Evolutionary conservation across 257 asterid species (phyloP).

Genomic region (Petunia axillaris): DNA sequence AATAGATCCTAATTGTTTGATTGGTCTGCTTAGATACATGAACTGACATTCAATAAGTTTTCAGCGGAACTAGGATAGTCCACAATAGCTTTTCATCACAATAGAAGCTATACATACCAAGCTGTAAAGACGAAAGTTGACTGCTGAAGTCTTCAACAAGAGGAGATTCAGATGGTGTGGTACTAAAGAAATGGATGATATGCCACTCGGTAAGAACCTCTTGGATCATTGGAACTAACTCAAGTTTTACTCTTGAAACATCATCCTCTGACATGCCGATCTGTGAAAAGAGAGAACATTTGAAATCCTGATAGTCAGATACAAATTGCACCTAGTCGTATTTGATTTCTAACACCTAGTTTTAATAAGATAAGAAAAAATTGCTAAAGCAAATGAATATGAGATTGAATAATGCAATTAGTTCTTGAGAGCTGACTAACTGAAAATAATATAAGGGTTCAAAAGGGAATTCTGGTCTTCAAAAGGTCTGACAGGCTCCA

Average conservation of each 20-base stretch:
- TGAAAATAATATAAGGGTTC: not conserved
- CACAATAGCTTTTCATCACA: not conserved
- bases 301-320: not conserved
- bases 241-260: conserved; percentile 74
- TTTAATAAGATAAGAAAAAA: too few relatives aligned
- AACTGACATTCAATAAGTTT: not conserved
- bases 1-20: not conserved
- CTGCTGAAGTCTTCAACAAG: conserved; percentile 84
- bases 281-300: conserved; percentile 47
- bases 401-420: conserved; percentile 9
- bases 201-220: conserved; percentile 90
- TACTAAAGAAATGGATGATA: conserved; percentile 75
- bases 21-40: conserved; percentile 12
- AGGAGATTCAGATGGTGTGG: conserved; percentile 82
- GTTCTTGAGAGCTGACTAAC: not conserved
- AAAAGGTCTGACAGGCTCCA: not conserved
- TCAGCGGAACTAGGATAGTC: not conserved
- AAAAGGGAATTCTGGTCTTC: not conserved
- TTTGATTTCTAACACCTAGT: not conserved
- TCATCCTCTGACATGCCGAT: conserved; percentile 74
- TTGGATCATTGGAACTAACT: conserved; percentile 84
- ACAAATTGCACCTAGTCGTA: not conserved
- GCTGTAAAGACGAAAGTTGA: conserved; percentile 85
- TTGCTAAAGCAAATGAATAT: conserved; percentile 11
- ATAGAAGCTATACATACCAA: conserved; percentile 56